Percentiles rank a stretch among this genome's conserved stretches.
phyloP scores from a whole-genome alignment of 345 rosid species.

The Iberis pinnata region DNA sequence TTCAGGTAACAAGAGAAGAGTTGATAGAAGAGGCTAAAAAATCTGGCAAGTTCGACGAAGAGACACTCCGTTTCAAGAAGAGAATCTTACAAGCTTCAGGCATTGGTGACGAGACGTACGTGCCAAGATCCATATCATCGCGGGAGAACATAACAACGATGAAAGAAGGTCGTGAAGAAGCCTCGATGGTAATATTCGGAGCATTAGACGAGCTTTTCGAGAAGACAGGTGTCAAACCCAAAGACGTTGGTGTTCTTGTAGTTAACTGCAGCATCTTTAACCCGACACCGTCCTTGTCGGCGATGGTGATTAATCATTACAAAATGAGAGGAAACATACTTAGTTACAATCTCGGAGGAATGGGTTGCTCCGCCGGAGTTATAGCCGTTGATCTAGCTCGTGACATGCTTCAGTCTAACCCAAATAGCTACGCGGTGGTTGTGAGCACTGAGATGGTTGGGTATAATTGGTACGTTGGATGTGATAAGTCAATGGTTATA shows the following conservation, averaged over 20 bases:
- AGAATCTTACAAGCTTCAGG: constrained; percentile 72
- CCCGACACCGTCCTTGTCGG: constrained; percentile 87
- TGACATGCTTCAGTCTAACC: constrained; percentile 89
- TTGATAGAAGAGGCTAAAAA: constrained; percentile 51
- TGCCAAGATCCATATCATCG: constrained; percentile 53
- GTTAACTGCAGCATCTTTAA: constrained; percentile 94
- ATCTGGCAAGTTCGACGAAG: constrained; percentile 65
- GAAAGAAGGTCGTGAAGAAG: constrained; percentile 84
- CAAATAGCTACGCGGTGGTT: constrained; percentile 68
- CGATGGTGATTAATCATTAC: constrained; percentile 85
- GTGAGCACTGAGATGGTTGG: constrained; percentile 95
- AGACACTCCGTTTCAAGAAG: constrained; percentile 51
- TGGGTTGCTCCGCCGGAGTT: constrained; percentile 95
- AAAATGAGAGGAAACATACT: constrained; percentile 91
- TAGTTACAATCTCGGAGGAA: constrained; percentile 89
- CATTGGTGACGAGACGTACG: constrained; percentile 72
- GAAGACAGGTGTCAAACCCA: constrained; percentile 69
- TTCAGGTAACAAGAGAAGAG: constrained; percentile 62
- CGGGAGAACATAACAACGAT: constrained; percentile 58
- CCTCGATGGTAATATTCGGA: constrained; percentile 71
- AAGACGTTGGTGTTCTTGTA: constrained; percentile 81
- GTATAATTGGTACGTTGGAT: constrained; percentile 79
- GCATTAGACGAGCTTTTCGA: constrained; percentile 84
- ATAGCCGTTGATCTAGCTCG: constrained; percentile 77
- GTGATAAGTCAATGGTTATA: constrained; percentile 72